Base-by-base conservation (phyloP, 345 rosid species). In the Microthlaspi erraticum region DNA sequence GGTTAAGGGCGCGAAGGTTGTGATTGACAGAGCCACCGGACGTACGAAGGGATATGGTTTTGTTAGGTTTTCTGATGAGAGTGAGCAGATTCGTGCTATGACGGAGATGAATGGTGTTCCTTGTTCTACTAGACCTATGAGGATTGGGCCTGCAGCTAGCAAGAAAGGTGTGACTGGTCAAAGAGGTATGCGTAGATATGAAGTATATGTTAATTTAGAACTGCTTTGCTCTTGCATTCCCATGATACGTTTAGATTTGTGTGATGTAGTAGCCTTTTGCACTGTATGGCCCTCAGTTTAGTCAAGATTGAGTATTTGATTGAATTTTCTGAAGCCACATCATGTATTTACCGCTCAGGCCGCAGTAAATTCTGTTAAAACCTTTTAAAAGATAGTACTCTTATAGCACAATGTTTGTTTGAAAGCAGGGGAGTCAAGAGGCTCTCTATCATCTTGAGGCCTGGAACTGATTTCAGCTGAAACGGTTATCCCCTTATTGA, bases 391-490 rank as follows among this genome's bases (percentile, higher is more conserved):
- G 57, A 48, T 52, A 79, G 78, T 76, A 84, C 72, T 83, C 90
- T 91, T 81, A 90, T 88, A 85, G 78, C 80, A 81, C 78, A 81
- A 85, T 88, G 84, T 88, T 74, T 93, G 89, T 93, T 85, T 85
- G 83, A 76, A 81, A 90, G 96, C 98, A 93, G 97, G 97, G 87
- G 87, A 62, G 80, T 81, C 86, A 75, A 84, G 98, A 82, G 92
- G 90, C 92, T 93, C 97, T 88, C 67, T 60, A 79, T 85, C 91
- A 82, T 86, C 87, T 81, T 82, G 85, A 88, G 91, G 87, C 91
- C 98, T 91, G 97, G 93, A 86, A 87, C 89, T 91, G 91, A 87
- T 87, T 93, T 86, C 86, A 79, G 97, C 90, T 82, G 89, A 88
- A 84, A 79, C 76, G 95, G 86, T 92, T 84, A 82, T 81, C 94